Evolutionary conservation across 2,329 filamentous ascomycete genomes (phyloP), one percentile per base, ranked within the genome.

Genomic region (Pseudocercospora pini-densiflorae): DNA sequence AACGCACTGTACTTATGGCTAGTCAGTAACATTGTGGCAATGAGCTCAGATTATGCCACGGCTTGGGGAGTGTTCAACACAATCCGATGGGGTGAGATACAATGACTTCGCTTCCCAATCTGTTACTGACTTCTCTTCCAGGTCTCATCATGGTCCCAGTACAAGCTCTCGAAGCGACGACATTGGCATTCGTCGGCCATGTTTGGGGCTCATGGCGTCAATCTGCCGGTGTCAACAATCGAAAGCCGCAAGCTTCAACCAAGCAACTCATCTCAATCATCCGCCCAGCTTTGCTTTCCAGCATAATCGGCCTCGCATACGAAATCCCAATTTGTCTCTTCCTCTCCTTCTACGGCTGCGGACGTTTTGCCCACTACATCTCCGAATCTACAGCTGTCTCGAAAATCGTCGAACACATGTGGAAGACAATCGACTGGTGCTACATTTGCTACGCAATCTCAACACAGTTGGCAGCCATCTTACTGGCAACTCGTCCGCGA

Each of bases 51-150:
- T 6, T 92, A 92, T 75, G 87, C 89, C 0, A 92, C 89, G 0
- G 89, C 90, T 0, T 93, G 89, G 90, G 88, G 89, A 1, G 81
- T 92, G 9, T 93, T 93, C 79, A 90, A 86, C 63, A 92, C 89
- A 0, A 92, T 92, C 49, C 84, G 89, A 14, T 92, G 90, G 90
- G 90, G 51, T 55, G 7, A 55, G 51, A 14, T 27, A 23, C 47
- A n/a, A 47, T 24, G n/a, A 53, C 23, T 14, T 14, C 47, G 23
- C 5, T 21, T 14, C 5, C 12, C 23, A 53, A n/a, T 5, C 1
- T 27, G 1, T 24, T 10, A 55, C 16, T 27, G 14, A 55, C 21
- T n/a, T 21, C 19, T 1, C 21, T 9, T 23, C 51, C 7, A 55
- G 51, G 90, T 0, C 80, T 92, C 0, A 80, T 92, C 31, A 93